Evolutionary conservation across 805 yeast species (phyloP).

Genomic region (Saccharomycopsis vini): DNA sequence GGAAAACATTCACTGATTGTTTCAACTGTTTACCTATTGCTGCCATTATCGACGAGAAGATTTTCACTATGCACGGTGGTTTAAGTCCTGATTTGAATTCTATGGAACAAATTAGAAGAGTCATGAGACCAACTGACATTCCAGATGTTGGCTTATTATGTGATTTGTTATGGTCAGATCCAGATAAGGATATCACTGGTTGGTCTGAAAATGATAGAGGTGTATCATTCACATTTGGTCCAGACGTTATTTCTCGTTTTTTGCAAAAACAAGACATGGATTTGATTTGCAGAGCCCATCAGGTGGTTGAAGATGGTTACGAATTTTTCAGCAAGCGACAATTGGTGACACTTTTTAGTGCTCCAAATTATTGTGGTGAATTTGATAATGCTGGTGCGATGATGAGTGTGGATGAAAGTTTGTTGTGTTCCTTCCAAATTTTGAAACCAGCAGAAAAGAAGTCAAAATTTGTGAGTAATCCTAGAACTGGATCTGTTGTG

Average conservation of each 20-base stretch:
- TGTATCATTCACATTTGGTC: conserved; percentile 99
- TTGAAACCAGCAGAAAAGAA: conserved; percentile 97
- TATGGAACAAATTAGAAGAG: conserved; percentile 98
- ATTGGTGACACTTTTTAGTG: conserved; percentile 88
- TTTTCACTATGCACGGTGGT: conserved; percentile 99
- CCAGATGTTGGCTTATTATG: conserved; percentile 96
- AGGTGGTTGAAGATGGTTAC: conserved; percentile 98
- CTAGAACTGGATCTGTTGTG: conserved; percentile 45
- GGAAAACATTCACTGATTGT: conserved; percentile 98
- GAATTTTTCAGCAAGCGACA: conserved; percentile 95
- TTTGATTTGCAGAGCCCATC: conserved; percentile 96
- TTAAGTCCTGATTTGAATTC: conserved; percentile 93
- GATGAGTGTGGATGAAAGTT: conserved; percentile 97
- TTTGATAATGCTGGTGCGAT: conserved; percentile 99
- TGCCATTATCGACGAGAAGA: conserved; percentile 95
- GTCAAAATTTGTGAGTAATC: conserved; percentile 46
- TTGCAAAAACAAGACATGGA: conserved; percentile 97
- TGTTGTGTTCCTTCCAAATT: conserved; percentile 92
- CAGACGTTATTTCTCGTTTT: conserved; percentile 94
- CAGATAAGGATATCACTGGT: conserved; percentile 95
- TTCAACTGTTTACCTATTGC: conserved; percentile 98
- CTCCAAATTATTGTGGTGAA: conserved; percentile 98
- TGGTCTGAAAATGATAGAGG: conserved; percentile 99
- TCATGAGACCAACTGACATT: conserved; percentile 98
- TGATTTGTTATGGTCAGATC: conserved; percentile 97